These are phyloP conservation scores for Spatholobus suberectus DNA, from an alignment of 306 rosid species.

Conservation along the genomic window DNA sequence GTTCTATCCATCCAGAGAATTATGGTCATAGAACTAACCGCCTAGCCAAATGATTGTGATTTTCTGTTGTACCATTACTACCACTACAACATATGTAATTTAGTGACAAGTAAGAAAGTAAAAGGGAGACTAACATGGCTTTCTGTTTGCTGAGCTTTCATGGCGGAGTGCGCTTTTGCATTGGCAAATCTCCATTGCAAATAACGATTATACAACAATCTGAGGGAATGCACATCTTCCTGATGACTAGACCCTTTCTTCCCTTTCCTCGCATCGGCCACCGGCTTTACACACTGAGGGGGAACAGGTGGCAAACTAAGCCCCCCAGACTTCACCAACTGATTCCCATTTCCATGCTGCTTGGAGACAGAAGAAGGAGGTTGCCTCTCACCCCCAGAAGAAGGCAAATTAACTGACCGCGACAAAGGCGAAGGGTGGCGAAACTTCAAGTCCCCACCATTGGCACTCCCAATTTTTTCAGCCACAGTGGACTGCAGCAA, in stretches of 20 bases:
- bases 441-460: slow-evolving; percentile 50
- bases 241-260: slow-evolving; percentile 67
- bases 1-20: neutral
- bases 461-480: slow-evolving; percentile 51
- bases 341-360: slow-evolving; percentile 33
- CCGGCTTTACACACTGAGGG: slow-evolving; percentile 57
- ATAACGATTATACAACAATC: slow-evolving; percentile 67
- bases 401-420: slow-evolving; percentile 55
- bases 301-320: slow-evolving; percentile 72
- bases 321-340: slow-evolving; percentile 51
- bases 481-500: slow-evolving; percentile 50
- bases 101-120: neutral
- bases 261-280: slow-evolving; percentile 57
- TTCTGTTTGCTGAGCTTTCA: slow-evolving; percentile 67
- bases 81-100: neutral
- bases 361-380: slow-evolving; percentile 43
- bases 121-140: slow-evolving; percentile 57
- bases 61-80: neutral
- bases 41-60: neutral
- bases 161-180: slow-evolving; percentile 56
- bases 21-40: neutral
- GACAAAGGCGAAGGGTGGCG: slow-evolving; percentile 52
- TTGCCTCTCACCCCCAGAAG: slow-evolving; percentile 46
- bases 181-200: slow-evolving; percentile 85
- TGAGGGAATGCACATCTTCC: slow-evolving; percentile 68